Base-by-base conservation (phyloP, 768 basidiomycete genomes). In the Russula griseocarnosa region DNA sequence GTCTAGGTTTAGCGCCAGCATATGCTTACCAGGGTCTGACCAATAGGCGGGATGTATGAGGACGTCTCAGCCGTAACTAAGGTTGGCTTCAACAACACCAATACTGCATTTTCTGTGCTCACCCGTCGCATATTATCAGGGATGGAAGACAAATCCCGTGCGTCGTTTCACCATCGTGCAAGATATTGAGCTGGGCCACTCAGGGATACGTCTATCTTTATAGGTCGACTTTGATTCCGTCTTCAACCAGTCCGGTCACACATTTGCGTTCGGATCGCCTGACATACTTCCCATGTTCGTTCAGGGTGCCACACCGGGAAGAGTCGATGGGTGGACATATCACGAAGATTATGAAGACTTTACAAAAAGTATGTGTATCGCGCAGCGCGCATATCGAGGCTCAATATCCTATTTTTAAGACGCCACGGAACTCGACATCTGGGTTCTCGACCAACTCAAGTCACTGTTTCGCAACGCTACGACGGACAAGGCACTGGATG, bases 201-300 rank as follows among this genome's bases (percentile, higher is more conserved):
- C 54, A 62, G 20, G 22, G 6, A 14, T 24, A 28, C 14, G 42
- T 24, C 2, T 32, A 49, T 47, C 46, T 36, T n/a, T 22, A 47
- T 67, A 80, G 73, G 78, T 94, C 55, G 84, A 92, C 69, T 94
- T 94, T 71, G 92, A 94, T 73, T 92, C 90, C 1, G 84, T 94
- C 16, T 91, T 94, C 73, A 94, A 94, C 70, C 87, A 86, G 69
- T 92, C 90, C 3, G 82, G 79, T 44, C 76, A 81, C 24, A 90
- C 90, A 0, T 94, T 85, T 71, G 87, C 89, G 1, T 94, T 94
- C 63, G 92, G 92, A 0, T 90, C 88, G 2, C 92, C 92, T 0
- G 92, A 94, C 72, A 94, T 94, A 57, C 73, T 94, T 5, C 91
- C 90, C 3, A 94, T 94, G 87, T 94, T 94, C 69, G 76, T 83